A percentile compares a stretch with the other conserved stretches of the same genome.
Evolutionary conservation across 495 filamentous ascomycete genomes (phyloP).

Genomic region (Podospora fimiseda): DNA sequence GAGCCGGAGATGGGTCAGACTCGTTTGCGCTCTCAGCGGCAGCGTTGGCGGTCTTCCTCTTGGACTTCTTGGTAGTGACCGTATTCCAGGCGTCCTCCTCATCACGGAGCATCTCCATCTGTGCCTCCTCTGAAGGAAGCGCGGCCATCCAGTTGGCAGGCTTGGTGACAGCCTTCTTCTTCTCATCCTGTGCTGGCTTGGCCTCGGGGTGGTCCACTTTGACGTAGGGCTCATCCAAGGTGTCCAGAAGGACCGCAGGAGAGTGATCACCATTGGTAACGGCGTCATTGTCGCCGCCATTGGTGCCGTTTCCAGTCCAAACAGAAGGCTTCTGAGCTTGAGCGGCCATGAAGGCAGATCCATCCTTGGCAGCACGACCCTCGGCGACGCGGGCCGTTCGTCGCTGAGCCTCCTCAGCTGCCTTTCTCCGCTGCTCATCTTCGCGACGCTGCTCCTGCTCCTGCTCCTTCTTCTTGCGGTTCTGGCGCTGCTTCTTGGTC

Average conservation of each 20-base stretch:
- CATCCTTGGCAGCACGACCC: constrained; percentile 69
- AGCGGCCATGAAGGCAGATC: constrained; percentile 50
- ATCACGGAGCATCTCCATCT: constrained; percentile 61
- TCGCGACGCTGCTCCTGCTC: constrained; percentile 64
- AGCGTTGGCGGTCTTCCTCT: constrained; percentile 31
- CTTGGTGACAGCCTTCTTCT: constrained; percentile 16
- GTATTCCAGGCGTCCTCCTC: constrained; percentile 69
- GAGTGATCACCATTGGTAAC: constrained; percentile 22
- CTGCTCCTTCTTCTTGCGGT: constrained; percentile 72
- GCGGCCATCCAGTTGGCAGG: constrained; percentile 45
- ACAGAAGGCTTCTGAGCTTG: constrained; percentile 44
- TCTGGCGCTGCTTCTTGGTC: constrained; percentile 89
- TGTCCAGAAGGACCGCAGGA: constrained; percentile 62
- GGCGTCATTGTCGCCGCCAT: constrained; percentile 26
- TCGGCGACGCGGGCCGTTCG: constrained; percentile 72
- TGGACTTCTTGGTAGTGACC: constrained; percentile 65
- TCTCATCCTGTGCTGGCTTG: not conserved
- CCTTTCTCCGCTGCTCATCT: constrained; percentile 65
- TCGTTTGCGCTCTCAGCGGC: constrained; percentile 24
- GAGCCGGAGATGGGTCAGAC: constrained; percentile 16
- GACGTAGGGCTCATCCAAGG: constrained; percentile 49
- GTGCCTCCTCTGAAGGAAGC: constrained; percentile 78
- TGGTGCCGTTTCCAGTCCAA: constrained; percentile 49
- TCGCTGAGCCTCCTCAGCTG: constrained; percentile 69
- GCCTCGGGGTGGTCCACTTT: constrained; percentile 19